phyloP scores from a whole-genome alignment of 2,329 filamentous ascomycete genomes.

The Rosellinia necatrix region DNA sequence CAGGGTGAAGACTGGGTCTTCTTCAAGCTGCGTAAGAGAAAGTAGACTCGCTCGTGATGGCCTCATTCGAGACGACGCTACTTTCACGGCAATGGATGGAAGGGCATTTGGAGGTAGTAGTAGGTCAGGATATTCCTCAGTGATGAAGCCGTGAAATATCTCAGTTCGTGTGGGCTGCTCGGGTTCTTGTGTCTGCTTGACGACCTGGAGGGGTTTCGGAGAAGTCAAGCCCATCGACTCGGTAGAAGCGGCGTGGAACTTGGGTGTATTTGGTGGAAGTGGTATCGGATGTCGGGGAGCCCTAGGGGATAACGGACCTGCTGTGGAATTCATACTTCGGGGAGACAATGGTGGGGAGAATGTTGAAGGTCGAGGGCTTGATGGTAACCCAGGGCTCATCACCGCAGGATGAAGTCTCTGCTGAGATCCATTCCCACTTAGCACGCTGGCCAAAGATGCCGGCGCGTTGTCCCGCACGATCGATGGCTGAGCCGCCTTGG shows the following conservation, averaged over 20 bases:
- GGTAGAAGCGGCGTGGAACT: slow-evolving; percentile 60
- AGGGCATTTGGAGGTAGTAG: slow-evolving; percentile 87
- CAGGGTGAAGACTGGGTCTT: slow-evolving; percentile 92
- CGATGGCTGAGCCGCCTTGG: slow-evolving; percentile 37
- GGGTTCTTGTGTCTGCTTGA: slow-evolving; percentile 41
- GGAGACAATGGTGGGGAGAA: slow-evolving; percentile 73
- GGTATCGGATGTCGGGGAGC: slow-evolving; percentile 75
- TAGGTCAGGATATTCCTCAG: slow-evolving; percentile 85
- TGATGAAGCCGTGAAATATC: slow-evolving; percentile 78
- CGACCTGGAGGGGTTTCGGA: slow-evolving; percentile 47
- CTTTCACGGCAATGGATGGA: slow-evolving; percentile 81
- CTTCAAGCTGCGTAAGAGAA: slow-evolving; percentile 78
- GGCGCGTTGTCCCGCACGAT: slow-evolving; percentile 47
- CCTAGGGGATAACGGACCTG: slow-evolving; percentile 70
- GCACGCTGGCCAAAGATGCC: slow-evolving; percentile 58
- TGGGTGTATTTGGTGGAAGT: slow-evolving; percentile 70
- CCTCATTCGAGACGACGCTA: slow-evolving; percentile 92
- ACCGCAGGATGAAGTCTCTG: slow-evolving; percentile 48
- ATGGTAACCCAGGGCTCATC: slow-evolving; percentile 63
- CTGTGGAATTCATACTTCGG: slow-evolving; percentile 51
- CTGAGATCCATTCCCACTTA: slow-evolving; percentile 46
- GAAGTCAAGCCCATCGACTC: slow-evolving; percentile 45
- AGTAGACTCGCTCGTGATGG: slow-evolving; percentile 86
- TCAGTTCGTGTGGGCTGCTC: slow-evolving; percentile 48
- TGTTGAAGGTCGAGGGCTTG: slow-evolving; percentile 62